phyloP scores from a whole-genome alignment of 106 monocot genomes.

The Chionographis japonica region DNA sequence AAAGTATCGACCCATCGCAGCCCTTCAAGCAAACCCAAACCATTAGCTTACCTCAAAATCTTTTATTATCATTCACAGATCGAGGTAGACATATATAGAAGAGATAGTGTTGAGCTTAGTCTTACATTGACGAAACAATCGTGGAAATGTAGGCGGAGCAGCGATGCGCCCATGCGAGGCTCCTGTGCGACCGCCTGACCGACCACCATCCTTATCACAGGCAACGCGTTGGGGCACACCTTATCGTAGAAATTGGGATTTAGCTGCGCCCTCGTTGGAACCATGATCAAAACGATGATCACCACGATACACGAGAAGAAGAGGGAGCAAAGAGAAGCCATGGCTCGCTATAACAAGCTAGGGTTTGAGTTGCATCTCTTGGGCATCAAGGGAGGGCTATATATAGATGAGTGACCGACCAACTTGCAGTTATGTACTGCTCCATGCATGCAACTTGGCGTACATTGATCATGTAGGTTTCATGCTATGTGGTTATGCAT shows the following conservation, averaged over 20 bases:
- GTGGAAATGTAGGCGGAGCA: slow-evolving; percentile 11
- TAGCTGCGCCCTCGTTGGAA: slow-evolving; percentile 10
- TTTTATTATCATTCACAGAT: too few species aligned
- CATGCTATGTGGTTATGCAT: too few species aligned
- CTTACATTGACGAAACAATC: slow-evolving; percentile 19
- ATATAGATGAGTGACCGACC: too few species aligned
- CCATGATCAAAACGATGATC: neutral
- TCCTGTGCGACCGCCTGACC: slow-evolving; percentile 4
- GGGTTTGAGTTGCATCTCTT: too few species aligned
- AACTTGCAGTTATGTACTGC: too few species aligned
- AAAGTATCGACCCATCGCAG: slow-evolving; percentile 27
- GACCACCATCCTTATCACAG: slow-evolving; percentile 12
- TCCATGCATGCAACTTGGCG: too few species aligned
- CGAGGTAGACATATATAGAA: neutral
- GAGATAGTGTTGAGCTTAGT: too few species aligned
- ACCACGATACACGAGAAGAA: neutral
- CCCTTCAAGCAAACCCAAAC: slow-evolving; percentile 20
- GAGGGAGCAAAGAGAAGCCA: neutral
- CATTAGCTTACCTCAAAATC: neutral
- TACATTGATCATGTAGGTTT: too few species aligned
- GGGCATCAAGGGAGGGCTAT: too few species aligned
- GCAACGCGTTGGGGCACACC: slow-evolving; percentile 15
- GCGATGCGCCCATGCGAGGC: slow-evolving; percentile 11
- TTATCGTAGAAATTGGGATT: slow-evolving; percentile 20
- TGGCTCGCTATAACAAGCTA: neutral